Conservation (phyloP, 495 filamentous ascomycete genomes). For the Hypoxylon fragiforme region DNA sequence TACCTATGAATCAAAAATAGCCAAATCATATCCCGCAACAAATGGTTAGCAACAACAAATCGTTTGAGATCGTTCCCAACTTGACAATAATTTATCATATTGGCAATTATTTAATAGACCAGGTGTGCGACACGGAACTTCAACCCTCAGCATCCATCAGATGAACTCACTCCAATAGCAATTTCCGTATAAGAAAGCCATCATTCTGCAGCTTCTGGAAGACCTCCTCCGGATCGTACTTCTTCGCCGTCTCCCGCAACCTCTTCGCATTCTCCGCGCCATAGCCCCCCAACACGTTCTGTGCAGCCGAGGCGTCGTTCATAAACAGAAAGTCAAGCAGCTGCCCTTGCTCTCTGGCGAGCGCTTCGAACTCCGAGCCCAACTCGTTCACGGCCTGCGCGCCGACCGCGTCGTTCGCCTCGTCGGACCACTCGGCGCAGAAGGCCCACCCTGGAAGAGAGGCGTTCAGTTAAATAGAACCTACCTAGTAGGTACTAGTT, state of each 20-base stretch:
- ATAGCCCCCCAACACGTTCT: constrained; percentile 2
- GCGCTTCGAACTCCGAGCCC: neutral
- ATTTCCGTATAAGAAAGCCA: constrained; percentile 1
- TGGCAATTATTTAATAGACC: too few relatives aligned
- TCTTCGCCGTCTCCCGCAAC: neutral
- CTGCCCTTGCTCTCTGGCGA: constrained; percentile 1
- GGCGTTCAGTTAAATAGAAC: too few relatives aligned
- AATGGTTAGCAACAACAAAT: too few relatives aligned
- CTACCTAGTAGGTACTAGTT: too few relatives aligned
- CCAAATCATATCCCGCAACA: too few relatives aligned
- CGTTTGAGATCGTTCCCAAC: too few relatives aligned
- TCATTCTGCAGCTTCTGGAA: constrained; percentile 7
- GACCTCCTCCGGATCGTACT: constrained; percentile 4
- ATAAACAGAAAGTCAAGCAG: constrained; percentile 2
- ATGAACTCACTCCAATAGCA: too few relatives aligned
- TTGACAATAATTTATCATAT: too few relatives aligned
- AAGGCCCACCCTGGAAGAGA: constrained; percentile 3
- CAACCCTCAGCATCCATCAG: too few relatives aligned
- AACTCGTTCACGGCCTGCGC: neutral
- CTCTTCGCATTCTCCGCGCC: neutral
- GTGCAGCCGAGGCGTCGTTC: constrained; percentile 1
- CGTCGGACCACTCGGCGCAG: constrained; percentile 2
- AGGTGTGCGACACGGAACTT: too few relatives aligned
- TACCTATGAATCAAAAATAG: too few relatives aligned
- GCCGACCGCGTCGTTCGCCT: neutral